Evolutionary conservation across 1,284 basidiomycete genomes (phyloP), one percentile per base, ranked within the genome.

Genomic region (Ceratorhiza oryzae-sativae): DNA sequence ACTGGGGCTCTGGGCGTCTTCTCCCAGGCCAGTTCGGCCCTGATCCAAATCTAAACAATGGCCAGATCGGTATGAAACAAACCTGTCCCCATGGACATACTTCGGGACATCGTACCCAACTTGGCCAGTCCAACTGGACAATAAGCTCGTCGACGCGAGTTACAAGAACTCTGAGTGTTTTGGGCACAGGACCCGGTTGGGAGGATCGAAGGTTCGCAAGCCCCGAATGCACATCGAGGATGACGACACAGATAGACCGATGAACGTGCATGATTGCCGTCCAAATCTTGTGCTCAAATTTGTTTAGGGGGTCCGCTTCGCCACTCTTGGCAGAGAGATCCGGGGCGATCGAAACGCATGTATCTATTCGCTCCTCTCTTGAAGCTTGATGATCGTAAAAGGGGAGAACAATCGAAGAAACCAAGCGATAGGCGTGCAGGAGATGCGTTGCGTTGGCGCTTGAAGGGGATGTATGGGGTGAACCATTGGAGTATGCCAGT

Each of bases 71-170:
- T 27, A 67, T 41, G 27, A 39, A 67, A 30, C 63, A 67, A 2
- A 67, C 63, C 41, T 67, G 48, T 3, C 63, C 63, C 63, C 63
- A 67, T 2, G 63, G 27, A 32, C 63, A 67, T 20, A 67, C 63
- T 4, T 67, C 63, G 2, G 63, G 63, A 55, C 63, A 67, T 23
- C 63, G 63, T 9, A 67, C 49, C 63, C 63, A 67, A 3, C 8
- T n/a, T 12, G 63, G 20, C 63, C 63, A 67, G 49, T 67, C 49
- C 23, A 67, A 25, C 36, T 67, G 48, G 13, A 27, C 48, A 9
- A 67, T 67, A 13, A 67, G 49, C 2, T 42, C 13, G 12, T 67
- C 49, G 15, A 67, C 32, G 20, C 45, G 23, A 9, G 46, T 20
- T 1, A 18, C 1, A 36, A 30, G 1, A 32, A 46, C 23, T 36